Evolutionary conservation across 768 basidiomycete genomes (phyloP).

Genomic region (Galerina sulciceps): DNA sequence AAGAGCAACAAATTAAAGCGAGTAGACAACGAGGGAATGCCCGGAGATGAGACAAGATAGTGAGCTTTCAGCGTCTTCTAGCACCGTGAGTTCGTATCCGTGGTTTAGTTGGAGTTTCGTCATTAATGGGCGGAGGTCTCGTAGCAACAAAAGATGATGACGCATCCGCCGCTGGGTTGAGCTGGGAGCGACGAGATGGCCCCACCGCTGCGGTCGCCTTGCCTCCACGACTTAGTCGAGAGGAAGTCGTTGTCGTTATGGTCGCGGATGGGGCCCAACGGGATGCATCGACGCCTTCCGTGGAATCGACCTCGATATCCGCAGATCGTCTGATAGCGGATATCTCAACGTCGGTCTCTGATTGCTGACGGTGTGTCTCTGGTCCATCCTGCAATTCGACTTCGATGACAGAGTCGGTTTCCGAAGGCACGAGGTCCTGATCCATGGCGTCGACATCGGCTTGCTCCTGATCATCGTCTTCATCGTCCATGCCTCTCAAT

Average conservation of each 20-base stretch:
- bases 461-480: slow-evolving; percentile 46
- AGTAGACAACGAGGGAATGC: neutral
- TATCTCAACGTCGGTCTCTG: slow-evolving; percentile 13
- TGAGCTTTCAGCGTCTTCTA: slow-evolving; percentile 20
- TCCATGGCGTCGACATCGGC: slow-evolving; percentile 76
- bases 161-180: slow-evolving; percentile 1
- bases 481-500: slow-evolving; percentile 10
- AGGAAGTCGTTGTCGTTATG: slow-evolving; percentile 8
- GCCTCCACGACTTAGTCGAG: slow-evolving; percentile 8
- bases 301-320: slow-evolving; percentile 21
- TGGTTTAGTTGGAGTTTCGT: slow-evolving; percentile 30
- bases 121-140: slow-evolving; percentile 19
- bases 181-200: slow-evolving; percentile 13
- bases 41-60: slow-evolving; percentile 3
- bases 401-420: slow-evolving; percentile 41
- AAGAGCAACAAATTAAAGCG: neutral
- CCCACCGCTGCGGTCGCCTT: slow-evolving; percentile 7
- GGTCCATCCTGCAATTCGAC: slow-evolving; percentile 18
- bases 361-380: neutral
- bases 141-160: slow-evolving; percentile 10
- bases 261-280: slow-evolving; percentile 33
- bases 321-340: slow-evolving; percentile 8
- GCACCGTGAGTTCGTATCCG: slow-evolving; percentile 19
- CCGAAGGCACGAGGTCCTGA: slow-evolving; percentile 57
- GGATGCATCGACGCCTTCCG: slow-evolving; percentile 34